Base-by-base conservation (phyloP, 176 grass and related monocot species). In the Cocos nucifera region DNA sequence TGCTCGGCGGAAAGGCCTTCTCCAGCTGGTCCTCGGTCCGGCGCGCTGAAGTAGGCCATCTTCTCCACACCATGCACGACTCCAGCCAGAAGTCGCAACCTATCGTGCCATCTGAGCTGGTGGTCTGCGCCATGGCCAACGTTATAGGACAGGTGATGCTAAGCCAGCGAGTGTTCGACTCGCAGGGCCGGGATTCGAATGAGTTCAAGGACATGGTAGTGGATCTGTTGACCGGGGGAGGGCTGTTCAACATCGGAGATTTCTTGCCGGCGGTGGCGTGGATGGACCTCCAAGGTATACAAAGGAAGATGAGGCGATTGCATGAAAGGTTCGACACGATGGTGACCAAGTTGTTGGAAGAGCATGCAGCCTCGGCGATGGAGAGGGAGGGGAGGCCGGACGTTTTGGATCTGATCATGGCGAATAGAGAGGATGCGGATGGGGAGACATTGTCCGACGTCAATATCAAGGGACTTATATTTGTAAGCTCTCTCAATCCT, bases 131-230 rank as follows among this genome's bases (percentile, higher is more conserved):
- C 0, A 49, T 50, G 22, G 69, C 56, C 8, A 71, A 71, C 54
- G 50, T 71, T 3, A 21, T 71, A 1, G 69, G 69, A 4, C 56
- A 24, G 16, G 55, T 71, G 3, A 49, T 61, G 21, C 30, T 71
- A 2, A 51, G 20, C 35, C 32, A 20, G 8, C 69, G 69, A 57
- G 56, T 71, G 56, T 61, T 71, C 48, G 69, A 44, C 35, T 44
- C 64, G 1, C 51, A 57, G 8, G 50, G 61, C 19, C 57, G 66
- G 15, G 71, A 69, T 56, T 68, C 71, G 17, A 81, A 51, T 14
- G 52, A 74, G 65, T 81, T 75, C 71, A 81, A 70, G 56, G 71
- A 75, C 27, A 70, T 70, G 57, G 71, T 81, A 17, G 57, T 70
- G 57, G 71, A 81, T 64, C 78, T 75, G 32, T 59, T 81, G 70